Percentiles rank a stretch among this genome's conserved stretches.
Evolutionary conservation across 305 asterid species (phyloP).

Genomic region (Fraxinus sp.): DNA sequence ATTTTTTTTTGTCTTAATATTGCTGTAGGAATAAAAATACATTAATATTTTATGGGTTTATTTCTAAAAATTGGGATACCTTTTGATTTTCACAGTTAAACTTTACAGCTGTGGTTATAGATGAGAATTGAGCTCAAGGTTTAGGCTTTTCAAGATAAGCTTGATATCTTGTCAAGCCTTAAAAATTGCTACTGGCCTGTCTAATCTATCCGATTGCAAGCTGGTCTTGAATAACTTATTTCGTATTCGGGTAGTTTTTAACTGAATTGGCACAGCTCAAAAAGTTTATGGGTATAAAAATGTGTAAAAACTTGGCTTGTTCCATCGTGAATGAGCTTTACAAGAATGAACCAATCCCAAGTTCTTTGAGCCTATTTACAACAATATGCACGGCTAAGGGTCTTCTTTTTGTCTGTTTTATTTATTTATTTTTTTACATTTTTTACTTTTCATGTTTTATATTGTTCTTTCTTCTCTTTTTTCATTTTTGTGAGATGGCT

Average conservation of each 20-base stretch:
- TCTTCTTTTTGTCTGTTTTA: not conserved
- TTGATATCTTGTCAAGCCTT: not conserved
- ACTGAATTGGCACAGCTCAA: not conserved
- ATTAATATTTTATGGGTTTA: not conserved
- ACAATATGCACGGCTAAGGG: not conserved
- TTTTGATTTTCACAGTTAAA: not conserved
- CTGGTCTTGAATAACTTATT: not conserved
- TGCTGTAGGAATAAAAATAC: not conserved
- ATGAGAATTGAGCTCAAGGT: not conserved
- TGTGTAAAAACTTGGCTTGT: not conserved
- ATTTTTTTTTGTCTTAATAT: not conserved
- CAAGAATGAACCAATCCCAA: not conserved
- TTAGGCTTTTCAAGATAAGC: not conserved
- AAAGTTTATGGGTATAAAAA: not conserved
- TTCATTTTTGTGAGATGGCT: not conserved
- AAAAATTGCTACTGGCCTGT: not conserved
- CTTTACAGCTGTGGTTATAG: not conserved
- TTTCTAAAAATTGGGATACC: not conserved
- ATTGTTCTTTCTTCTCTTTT: not conserved
- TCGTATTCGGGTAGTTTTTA: not conserved
- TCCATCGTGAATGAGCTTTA: not conserved
- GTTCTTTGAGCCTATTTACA: not conserved
- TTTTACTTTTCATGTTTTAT: not conserved
- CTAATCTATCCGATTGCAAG: not conserved
- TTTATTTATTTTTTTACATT: not conserved